phyloP scores from a whole-genome alignment of 768 basidiomycete genomes.

The Tricholoma furcatifolium region DNA sequence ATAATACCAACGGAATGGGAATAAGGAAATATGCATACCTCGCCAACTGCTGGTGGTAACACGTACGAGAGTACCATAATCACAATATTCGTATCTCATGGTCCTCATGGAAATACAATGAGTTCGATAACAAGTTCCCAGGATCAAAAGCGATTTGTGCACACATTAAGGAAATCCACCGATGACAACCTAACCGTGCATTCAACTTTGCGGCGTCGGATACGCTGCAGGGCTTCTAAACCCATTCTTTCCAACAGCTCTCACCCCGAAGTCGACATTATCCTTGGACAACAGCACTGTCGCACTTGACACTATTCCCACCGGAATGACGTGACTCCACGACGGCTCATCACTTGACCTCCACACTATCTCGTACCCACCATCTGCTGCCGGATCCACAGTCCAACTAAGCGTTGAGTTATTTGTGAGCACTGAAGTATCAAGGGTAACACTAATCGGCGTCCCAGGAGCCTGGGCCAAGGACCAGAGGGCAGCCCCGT shows the following conservation, averaged over 20 bases:
- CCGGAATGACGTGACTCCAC: constrained; percentile 50
- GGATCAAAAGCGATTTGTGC: no score
- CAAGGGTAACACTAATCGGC: constrained; percentile 45
- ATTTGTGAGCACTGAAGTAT: constrained; percentile 48
- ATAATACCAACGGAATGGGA: no score
- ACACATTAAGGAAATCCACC: no score
- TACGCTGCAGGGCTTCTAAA: constrained; percentile 51
- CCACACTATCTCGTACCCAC: constrained; percentile 53
- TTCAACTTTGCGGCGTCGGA: constrained; percentile 15
- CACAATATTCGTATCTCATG: no score
- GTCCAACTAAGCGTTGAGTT: constrained; percentile 53
- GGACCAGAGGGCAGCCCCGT: constrained; percentile 38
- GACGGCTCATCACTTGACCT: constrained; percentile 43
- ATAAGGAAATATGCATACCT: no score
- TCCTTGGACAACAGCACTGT: constrained; percentile 49
- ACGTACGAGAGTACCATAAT: no score
- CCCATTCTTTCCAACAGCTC: constrained; percentile 51
- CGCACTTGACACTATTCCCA: constrained; percentile 39
- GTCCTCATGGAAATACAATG: no score
- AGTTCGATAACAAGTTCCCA: no score
- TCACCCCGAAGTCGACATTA: constrained; percentile 48
- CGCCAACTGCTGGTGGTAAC: no score
- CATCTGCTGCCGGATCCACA: constrained; percentile 35
- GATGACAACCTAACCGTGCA: no score
- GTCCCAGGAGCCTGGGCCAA: constrained; percentile 33